Evolutionary conservation across 1,284 basidiomycete species (phyloP).

Genomic region (Trametes polyzona): DNA sequence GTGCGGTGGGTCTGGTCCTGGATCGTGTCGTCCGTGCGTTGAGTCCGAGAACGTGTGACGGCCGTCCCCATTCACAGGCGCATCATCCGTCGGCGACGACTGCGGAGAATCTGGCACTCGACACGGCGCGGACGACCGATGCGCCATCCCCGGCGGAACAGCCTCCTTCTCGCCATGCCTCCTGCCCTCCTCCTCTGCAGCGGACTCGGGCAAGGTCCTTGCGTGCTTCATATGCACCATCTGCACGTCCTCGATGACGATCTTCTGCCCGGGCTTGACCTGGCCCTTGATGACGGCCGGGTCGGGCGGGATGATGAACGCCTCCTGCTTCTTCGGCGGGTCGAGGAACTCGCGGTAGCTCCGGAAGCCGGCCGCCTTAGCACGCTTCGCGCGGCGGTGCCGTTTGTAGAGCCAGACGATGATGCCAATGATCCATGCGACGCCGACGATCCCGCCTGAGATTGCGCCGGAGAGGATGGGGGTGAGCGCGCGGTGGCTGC

Average conservation of each 20-base stretch:
- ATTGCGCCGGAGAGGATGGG: conserved; percentile 67
- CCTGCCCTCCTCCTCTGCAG: conserved; percentile 12
- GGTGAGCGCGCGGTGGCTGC: conserved; percentile 58
- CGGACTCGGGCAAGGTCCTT: conserved; percentile 43
- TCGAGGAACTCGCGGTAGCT: conserved; percentile 38
- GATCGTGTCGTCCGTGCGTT: no score
- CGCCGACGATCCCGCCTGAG: conserved; percentile 53
- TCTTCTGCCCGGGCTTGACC: conserved; percentile 47
- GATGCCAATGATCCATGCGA: conserved; percentile 51
- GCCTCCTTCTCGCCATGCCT: conserved; percentile 23
- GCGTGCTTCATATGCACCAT: conserved; percentile 26
- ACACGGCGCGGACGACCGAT: conserved; percentile 24
- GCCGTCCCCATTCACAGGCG: no score
- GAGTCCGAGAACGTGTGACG: no score
- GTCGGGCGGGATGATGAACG: conserved; percentile 66
- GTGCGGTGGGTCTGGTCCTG: not conserved
- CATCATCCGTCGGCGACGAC: not conserved
- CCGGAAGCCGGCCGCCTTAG: conserved; percentile 33
- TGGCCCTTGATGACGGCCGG: conserved; percentile 62
- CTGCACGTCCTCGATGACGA: conserved; percentile 36
- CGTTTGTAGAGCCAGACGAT: conserved; percentile 42
- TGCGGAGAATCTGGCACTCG: conserved; percentile 4
- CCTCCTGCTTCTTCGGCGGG: conserved; percentile 36
- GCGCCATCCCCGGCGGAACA: conserved; percentile 45
- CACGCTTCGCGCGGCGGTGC: conserved; percentile 33